These are phyloP conservation scores for Fusarium nematophilum DNA, from an alignment of 2,329 filamentous ascomycete species.

Conservation along the genomic window DNA sequence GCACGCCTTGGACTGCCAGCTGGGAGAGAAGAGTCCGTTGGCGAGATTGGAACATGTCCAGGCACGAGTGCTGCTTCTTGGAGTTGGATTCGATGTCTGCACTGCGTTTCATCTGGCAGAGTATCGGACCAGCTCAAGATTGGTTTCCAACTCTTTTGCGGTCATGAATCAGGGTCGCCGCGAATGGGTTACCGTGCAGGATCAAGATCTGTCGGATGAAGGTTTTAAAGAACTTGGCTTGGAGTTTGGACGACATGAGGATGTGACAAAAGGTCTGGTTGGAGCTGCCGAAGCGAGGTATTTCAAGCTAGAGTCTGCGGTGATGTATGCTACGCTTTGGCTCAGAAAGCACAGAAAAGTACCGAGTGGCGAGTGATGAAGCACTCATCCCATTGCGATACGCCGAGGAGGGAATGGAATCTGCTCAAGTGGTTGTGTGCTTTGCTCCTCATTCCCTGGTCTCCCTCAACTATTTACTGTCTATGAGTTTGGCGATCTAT, in stretches of 20 bases:
- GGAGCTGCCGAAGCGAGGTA: neutral
- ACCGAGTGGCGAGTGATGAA: too few relatives aligned
- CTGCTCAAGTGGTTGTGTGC: too few relatives aligned
- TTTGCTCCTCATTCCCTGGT: too few relatives aligned
- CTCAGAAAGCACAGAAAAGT: too few relatives aligned
- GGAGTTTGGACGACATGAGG: neutral
- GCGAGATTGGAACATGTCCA: neutral
- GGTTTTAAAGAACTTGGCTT: neutral
- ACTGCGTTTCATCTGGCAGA: neutral
- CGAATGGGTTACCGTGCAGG: neutral
- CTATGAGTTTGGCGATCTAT: too few relatives aligned
- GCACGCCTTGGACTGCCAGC: neutral
- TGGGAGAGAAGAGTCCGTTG: neutral
- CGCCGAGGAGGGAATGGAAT: too few relatives aligned
- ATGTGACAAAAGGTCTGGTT: neutral
- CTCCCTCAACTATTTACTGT: too few relatives aligned
- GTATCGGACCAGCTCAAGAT: neutral
- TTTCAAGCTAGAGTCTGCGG: neutral
- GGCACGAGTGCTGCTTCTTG: neutral
- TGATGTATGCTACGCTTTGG: conserved; percentile 20
- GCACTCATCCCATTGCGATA: too few relatives aligned
- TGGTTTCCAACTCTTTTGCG: conserved; percentile 35
- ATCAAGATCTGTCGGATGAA: neutral
- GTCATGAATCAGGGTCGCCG: neutral
- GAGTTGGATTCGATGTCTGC: neutral